Evolutionary conservation across 2,329 filamentous ascomycete species (phyloP), one percentile per base, ranked within the genome.

Genomic region (Apiospora phragmitis): DNA sequence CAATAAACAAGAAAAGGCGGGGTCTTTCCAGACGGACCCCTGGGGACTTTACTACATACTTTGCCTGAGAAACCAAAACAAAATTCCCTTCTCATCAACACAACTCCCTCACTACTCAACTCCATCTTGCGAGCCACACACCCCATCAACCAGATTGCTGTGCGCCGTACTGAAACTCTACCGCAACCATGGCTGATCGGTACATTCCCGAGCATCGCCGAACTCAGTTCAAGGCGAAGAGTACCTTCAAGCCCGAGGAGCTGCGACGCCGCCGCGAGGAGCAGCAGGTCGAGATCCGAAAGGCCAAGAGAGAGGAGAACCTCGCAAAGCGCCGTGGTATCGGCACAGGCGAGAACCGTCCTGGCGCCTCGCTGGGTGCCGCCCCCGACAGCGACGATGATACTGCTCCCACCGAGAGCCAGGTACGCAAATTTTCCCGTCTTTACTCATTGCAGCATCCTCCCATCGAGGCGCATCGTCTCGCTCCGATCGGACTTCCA

Each of bases 131-230:
- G 55, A 62, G 55, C 55, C 55, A 62, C 55, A 62, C 55, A 62
- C 55, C n/a, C 32, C 55, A 62, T 62, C 55, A 38, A 62, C 55
- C 55, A 62, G 55, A 62, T 38, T 62, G 55, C 24, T 62, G 55
- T 62, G 55, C 55, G 55, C 55, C 55, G 32, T 62, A 9, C 18
- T 62, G 55, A 62, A 35, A 38, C 70, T 70, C 45, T 66, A 70
- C 81, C 81, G 81, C 81, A 83, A 91, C 79, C 86, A 99, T 99
- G 96, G 93, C 96, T 84, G 96, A 99, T 84, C 94, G 96, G 80
- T 99, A 98, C 88, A 99, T 99, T 81, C 96, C 96, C 83, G 96
- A 99, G 88, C 96, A 99, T 88, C 94, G 96, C 84, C 95, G 96
- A 82, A 98, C 94, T 76, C 95, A 97, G 87, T 99, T 97, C 92